Conservation (phyloP, 2,329 filamentous ascomycete species). For the Colletotrichum sp. region DNA sequence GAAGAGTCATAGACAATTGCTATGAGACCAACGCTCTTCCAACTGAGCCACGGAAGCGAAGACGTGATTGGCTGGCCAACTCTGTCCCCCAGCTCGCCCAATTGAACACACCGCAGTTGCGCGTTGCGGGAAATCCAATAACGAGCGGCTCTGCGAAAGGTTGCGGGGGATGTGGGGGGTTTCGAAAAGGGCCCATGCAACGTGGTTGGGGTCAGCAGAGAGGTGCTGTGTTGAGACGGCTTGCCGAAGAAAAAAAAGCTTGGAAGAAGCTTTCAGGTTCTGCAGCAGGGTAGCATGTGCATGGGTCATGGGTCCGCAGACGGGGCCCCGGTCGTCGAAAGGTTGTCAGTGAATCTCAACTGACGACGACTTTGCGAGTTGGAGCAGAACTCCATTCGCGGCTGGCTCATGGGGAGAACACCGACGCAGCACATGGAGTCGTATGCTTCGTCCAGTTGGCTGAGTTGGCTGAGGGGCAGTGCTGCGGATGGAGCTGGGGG, state of each 20-base stretch:
- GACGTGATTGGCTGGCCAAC: background rate
- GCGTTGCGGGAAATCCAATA: background rate
- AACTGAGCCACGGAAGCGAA: constrained; percentile 1
- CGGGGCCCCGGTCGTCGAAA: background rate
- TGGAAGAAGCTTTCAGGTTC: background rate
- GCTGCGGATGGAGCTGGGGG: background rate
- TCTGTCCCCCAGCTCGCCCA: background rate
- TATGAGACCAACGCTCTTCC: constrained; percentile 15
- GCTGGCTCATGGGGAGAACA: background rate
- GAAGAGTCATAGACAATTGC: background rate
- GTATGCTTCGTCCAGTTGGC: background rate
- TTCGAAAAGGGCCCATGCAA: background rate
- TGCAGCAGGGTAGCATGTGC: background rate
- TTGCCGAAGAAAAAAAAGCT: background rate
- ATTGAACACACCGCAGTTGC: background rate
- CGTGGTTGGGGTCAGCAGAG: background rate
- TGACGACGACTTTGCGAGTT: background rate
- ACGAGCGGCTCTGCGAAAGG: background rate
- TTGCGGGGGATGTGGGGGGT: background rate
- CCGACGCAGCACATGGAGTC: background rate
- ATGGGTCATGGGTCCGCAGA: background rate
- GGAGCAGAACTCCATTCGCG: background rate
- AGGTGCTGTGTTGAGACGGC: background rate
- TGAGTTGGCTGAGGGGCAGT: background rate
- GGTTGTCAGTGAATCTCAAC: background rate